Percentiles rank a stretch among this genome's conserved stretches.
phyloP scores from a whole-genome alignment of 257 asterid genomes.

The Ophiorrhiza pumila region DNA sequence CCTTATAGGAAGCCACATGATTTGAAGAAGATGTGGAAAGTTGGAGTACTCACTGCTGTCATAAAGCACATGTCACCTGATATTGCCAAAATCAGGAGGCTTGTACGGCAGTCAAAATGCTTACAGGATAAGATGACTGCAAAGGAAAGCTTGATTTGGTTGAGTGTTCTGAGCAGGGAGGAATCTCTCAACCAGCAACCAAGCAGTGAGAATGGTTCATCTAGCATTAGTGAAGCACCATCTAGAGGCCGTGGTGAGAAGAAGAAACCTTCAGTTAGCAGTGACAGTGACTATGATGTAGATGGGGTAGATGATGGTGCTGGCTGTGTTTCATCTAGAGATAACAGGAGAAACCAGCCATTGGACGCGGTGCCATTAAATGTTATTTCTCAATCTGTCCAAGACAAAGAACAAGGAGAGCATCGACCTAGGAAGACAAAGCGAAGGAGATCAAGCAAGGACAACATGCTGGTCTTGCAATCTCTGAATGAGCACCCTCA shows the following conservation, averaged over 20 bases:
- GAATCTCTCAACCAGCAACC: conserved; percentile 54
- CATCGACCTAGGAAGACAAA: conserved; percentile 34
- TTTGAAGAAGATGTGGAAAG: conserved; percentile 71
- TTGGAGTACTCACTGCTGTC: conserved; percentile 63
- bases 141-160: conserved; percentile 81
- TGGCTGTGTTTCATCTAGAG: conserved; percentile 61
- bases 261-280: conserved; percentile 48
- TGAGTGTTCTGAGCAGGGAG: conserved; percentile 67
- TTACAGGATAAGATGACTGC: conserved; percentile 95
- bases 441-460: conserved; percentile 30
- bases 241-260: conserved; percentile 40
- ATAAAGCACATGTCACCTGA: conserved; percentile 89
- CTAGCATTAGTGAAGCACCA: conserved; percentile 59
- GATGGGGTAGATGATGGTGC: conserved; percentile 47
- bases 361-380: conserved; percentile 16
- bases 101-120: conserved; percentile 65
- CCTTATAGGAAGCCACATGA: conserved; percentile 71
- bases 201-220: conserved; percentile 70
- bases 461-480: conserved; percentile 25
- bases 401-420: conserved; percentile 28
- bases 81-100: conserved; percentile 64
- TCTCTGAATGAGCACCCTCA: conserved; percentile 31
- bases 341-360: conserved; percentile 37
- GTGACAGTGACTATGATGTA: conserved; percentile 81
- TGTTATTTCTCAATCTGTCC: conserved; percentile 23